Base-by-base conservation (phyloP, 768 basidiomycete species). In the Trametes coccinea region DNA sequence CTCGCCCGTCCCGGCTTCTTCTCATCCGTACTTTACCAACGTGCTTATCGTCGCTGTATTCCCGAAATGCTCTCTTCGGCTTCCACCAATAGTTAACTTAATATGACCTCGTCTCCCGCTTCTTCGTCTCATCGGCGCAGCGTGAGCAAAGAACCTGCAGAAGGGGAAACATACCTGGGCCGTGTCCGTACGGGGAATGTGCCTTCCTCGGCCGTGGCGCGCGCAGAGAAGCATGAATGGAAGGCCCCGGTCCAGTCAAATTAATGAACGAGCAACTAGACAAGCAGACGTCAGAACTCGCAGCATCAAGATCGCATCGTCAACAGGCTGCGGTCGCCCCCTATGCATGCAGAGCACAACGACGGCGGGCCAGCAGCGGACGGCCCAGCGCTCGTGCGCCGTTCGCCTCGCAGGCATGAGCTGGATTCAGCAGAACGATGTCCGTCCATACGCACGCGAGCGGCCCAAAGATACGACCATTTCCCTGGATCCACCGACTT, bases 11-110 rank as follows among this genome's bases (percentile, higher is more conserved):
- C 22, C 22, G 22, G 22, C 37, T 13, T 9, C 53, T 48, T 54
- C 53, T 47, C 45, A 17, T 33, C 52, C 49, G n/a, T 60, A 54
- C 48, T 34, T 16, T 53, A 49, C 45, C 46, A 46, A 47, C 59
- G 59, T 49, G 60, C 53, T 43, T 53, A 33, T 49, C 46, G 33
- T 43, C 60, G 30, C 47, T 33, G 53, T 43, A 34, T 16, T 27
- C 41, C 37, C 41, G 49, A 41, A 52, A 59, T 43, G 57, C 56
- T 33, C 57, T 59, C 57, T 59, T 51, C 57, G 57, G 57, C 49
- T 59, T 31, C 40, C 37, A 49, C 44, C 49, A 44, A 47, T 51
- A 59, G 10, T 29, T 27, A 59, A 40, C 57, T 59, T 59, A 51
- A 59, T 59, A 51, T 59, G 57, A 52, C 49, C 43, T 6, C 17